These are phyloP conservation scores for Candida nanaspora DNA, from an alignment of 805 yeast species.

Conservation along the genomic window DNA sequence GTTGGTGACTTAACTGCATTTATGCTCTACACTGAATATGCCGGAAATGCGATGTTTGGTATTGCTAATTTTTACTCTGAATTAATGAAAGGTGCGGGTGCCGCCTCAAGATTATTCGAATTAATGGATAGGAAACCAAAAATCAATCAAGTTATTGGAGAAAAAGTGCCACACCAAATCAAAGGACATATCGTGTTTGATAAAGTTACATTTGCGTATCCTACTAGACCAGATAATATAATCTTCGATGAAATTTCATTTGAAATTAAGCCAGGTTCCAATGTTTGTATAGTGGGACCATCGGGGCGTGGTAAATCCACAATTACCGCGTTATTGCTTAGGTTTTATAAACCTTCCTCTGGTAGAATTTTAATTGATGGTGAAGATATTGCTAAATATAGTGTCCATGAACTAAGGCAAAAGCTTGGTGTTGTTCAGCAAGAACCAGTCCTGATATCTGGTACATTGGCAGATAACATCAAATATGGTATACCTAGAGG, in stretches of 20 bases:
- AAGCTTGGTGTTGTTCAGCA: slow-evolving; percentile 86
- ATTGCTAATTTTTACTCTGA: slow-evolving; percentile 88
- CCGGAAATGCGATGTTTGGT: slow-evolving; percentile 89
- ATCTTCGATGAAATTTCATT: slow-evolving; percentile 62
- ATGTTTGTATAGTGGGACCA: slow-evolving; percentile 91
- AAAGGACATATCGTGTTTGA: slow-evolving; percentile 59
- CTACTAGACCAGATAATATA: slow-evolving; percentile 69
- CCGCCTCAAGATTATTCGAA: slow-evolving; percentile 88
- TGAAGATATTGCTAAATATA: slow-evolving; percentile 57
- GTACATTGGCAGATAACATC: slow-evolving; percentile 82
- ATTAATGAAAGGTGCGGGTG: slow-evolving; percentile 95
- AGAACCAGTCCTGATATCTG: slow-evolving; percentile 84
- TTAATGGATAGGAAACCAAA: slow-evolving; percentile 70
- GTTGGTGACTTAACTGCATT: slow-evolving; percentile 89
- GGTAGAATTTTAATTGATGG: slow-evolving; percentile 71
- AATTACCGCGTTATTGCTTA: slow-evolving; percentile 65
- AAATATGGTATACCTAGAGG: slow-evolving; percentile 53
- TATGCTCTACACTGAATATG: slow-evolving; percentile 91
- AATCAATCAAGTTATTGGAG: slow-evolving; percentile 66
- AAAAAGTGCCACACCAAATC: slow-evolving; percentile 28
- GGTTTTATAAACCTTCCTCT: slow-evolving; percentile 72
- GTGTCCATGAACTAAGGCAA: slow-evolving; percentile 67
- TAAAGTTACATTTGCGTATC: slow-evolving; percentile 69
- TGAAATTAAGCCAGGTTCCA: slow-evolving; percentile 70
- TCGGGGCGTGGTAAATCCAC: slow-evolving; percentile 96